Evolutionary conservation across 768 basidiomycete genomes (phyloP), one percentile per base, ranked within the genome.

Genomic region (Porphyrellus cyaneotinctus): DNA sequence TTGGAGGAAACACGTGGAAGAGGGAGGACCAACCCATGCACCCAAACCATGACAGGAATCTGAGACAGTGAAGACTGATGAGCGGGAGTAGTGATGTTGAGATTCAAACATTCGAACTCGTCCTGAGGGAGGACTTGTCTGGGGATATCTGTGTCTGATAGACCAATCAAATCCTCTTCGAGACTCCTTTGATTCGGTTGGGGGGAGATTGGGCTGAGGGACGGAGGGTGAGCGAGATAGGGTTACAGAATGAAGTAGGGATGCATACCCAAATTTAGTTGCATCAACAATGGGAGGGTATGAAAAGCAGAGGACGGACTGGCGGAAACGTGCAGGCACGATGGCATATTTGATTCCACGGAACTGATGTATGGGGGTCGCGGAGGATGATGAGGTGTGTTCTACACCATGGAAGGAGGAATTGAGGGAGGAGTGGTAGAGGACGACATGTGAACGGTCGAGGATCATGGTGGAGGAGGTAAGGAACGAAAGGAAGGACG

Each of bases 11-110:
- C 9, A 49, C 35, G 23, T 48, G 51, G 23, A 51, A 37, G 37
- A 44, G 22, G 31, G 36, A 56, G 26, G 28, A 73, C 82, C 39
- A 60, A 90, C 88, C 88, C 88, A 70, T 91, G 88, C n/a, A 91
- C 74, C 88, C 88, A 91, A 41, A 89, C 66, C 88, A 91, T 88
- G 58, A 91, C 87, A 7, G 88, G 88, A 15, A 85, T 56, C 38
- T 73, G 76, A 36, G 85, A 83, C 42, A 72, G 71, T 4, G 77
- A 60, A 4, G 68, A 73, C 18, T 83, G 72, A 17, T 78, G 80
- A 23, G 77, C 81, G 11, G 88, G 88, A 51, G 80, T 79, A n/a
- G 87, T 88, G 47, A 91, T 86, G 68, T 88, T 89, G 54, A 91
- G 67, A 64, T 89, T 91, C 22, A 90, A 73, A 67, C 88, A 91